Conservation (phyloP, 805 yeast genomes). For the Scheffersomyces coipomensis region DNA sequence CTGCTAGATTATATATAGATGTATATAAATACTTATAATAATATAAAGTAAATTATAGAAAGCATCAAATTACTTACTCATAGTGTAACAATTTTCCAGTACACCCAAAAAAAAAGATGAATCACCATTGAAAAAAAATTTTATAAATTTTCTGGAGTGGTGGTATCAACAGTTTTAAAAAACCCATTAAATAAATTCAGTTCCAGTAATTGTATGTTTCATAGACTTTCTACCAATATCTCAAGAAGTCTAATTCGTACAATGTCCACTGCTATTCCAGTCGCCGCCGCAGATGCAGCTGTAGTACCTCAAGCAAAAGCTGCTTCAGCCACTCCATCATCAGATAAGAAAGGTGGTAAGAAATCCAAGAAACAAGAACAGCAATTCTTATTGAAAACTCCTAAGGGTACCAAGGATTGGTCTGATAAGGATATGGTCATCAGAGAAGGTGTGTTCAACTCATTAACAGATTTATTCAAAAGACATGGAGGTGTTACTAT, state of each 20-base stretch:
- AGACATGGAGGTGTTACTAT: conserved; percentile 98
- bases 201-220: conserved; percentile 11
- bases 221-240: conserved; percentile 6
- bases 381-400: conserved; percentile 80
- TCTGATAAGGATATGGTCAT: conserved; percentile 96
- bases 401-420: conserved; percentile 98
- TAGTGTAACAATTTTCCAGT: too few relatives aligned
- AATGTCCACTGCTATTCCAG: conserved; percentile 17
- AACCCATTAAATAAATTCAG: too few relatives aligned
- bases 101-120: too few relatives aligned
- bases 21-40: too few relatives aligned
- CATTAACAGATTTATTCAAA: conserved; percentile 74
- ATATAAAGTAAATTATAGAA: too few relatives aligned
- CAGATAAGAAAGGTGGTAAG: conserved; percentile 16
- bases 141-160: conserved; percentile 1
- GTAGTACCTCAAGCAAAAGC: neutral
- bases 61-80: too few relatives aligned
- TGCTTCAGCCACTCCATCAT: conserved; percentile 5
- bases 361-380: conserved; percentile 42
- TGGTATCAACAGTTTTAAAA: too few relatives aligned
- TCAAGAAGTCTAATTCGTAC: conserved; percentile 7
- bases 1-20: too few relatives aligned
- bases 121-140: too few relatives aligned
- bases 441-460: conserved; percentile 80
- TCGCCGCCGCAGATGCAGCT: conserved; percentile 8